A percentile compares a stretch with the other conserved stretches of the same genome.
These are phyloP conservation scores for Funneliformis mosseae DNA, from an alignment of 192 early-diverging fungal genomes.

Conservation along the genomic window DNA sequence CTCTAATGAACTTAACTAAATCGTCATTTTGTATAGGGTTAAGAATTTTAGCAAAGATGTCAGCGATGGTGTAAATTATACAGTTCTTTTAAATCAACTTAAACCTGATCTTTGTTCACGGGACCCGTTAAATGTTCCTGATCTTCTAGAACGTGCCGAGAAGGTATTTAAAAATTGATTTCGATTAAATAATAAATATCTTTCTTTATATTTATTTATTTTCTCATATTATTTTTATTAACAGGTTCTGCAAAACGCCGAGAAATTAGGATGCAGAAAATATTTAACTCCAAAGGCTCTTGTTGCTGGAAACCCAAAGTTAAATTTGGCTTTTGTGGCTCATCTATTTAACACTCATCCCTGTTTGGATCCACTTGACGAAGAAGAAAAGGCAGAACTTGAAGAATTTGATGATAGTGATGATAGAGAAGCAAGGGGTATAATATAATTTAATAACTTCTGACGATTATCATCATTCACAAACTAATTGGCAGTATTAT, in stretches of 20 bases:
- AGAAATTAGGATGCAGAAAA: constrained; percentile 90
- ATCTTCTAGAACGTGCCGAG: constrained; percentile 86
- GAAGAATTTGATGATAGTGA: constrained; percentile 83
- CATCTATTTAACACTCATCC: constrained; percentile 98
- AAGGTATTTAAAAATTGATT: constrained; percentile 35
- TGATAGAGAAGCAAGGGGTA: constrained; percentile 82
- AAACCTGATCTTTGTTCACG: constrained; percentile 80
- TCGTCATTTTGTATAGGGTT: constrained; percentile 51
- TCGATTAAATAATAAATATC: neutral
- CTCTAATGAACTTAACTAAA: constrained; percentile 3
- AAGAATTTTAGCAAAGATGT: constrained; percentile 92
- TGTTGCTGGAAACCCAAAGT: constrained; percentile 93
- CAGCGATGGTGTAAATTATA: constrained; percentile 95
- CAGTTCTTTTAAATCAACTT: constrained; percentile 90
- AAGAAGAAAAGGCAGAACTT: constrained; percentile 90
- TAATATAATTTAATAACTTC: constrained; percentile 2
- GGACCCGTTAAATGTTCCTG: constrained; percentile 76
- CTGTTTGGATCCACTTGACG: constrained; percentile 86
- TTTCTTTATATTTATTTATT: neutral
- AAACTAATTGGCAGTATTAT: neutral
- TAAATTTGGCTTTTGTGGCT: constrained; percentile 99
- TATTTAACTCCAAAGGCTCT: constrained; percentile 94
- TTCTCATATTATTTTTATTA: constrained; percentile 31
- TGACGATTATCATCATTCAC: neutral
- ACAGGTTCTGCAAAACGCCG: constrained; percentile 84